Percentiles rank a stretch among this genome's conserved stretches.
These are phyloP conservation scores for Firmiana major DNA, from an alignment of 345 rosid species.

Conservation along the genomic window DNA sequence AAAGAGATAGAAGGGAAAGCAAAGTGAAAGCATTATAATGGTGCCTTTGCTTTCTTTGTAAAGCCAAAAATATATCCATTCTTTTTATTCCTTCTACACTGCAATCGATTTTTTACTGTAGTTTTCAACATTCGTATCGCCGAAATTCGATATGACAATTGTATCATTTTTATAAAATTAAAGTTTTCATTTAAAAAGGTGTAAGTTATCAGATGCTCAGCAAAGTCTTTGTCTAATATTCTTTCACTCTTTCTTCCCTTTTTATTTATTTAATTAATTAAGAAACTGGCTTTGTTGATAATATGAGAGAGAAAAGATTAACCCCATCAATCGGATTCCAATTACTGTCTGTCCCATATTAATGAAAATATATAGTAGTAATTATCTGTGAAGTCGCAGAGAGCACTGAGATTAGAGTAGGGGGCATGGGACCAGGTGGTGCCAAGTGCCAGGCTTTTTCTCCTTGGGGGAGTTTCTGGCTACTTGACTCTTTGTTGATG, in stretches of 20 bases:
- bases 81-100: constrained; percentile 21
- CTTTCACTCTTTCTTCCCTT: background rate
- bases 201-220: no score
- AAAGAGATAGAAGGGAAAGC: no score
- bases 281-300: no score
- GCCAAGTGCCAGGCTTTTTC: background rate
- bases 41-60: constrained; percentile 19
- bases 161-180: background rate
- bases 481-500: background rate
- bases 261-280: no score
- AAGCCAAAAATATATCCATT: constrained; percentile 31
- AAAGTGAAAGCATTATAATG: background rate
- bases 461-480: background rate
- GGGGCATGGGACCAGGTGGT: background rate
- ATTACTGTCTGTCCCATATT: background rate
- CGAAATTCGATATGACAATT: constrained; percentile 41
- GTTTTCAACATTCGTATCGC: constrained; percentile 52
- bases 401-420: background rate
- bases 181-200: no score
- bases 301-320: background rate
- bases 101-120: constrained; percentile 13
- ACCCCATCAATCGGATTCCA: background rate
- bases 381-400: no score
- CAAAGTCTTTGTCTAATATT: no score
- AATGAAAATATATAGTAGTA: no score